Evolutionary conservation across 2,329 filamentous ascomycete species (phyloP).

Genomic region (Xylariaceae sp.): DNA sequence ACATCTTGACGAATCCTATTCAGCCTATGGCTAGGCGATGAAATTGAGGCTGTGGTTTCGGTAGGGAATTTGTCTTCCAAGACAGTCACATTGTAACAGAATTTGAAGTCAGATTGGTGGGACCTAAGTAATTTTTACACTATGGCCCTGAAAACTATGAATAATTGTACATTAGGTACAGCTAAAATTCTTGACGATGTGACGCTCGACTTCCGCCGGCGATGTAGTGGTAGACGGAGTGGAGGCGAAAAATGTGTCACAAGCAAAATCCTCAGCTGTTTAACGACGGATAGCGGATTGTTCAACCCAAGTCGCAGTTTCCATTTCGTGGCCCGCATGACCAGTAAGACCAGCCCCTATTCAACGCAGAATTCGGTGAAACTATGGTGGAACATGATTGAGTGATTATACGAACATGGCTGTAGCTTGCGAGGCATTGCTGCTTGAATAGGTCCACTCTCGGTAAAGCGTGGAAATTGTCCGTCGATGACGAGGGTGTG

Average conservation of each 20-base stretch:
- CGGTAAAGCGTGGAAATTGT: neutral
- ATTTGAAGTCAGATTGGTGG: neutral
- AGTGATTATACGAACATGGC: too few relatives aligned
- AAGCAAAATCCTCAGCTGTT: neutral
- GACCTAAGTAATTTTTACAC: neutral
- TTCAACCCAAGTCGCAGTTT: neutral
- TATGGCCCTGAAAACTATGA: neutral
- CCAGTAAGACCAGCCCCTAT: neutral
- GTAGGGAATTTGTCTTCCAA: neutral
- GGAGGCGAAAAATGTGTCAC: constrained; percentile 15
- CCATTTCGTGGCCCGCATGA: neutral
- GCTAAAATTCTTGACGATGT: neutral
- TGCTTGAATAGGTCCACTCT: constrained; percentile 15
- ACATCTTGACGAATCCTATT: neutral
- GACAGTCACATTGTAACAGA: neutral
- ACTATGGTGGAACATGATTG: constrained; percentile 6
- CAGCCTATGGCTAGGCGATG: constrained; percentile 18
- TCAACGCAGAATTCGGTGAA: constrained; percentile 20
- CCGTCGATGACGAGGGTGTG: neutral
- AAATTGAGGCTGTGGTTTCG: neutral
- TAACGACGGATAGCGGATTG: neutral
- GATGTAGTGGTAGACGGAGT: constrained; percentile 6
- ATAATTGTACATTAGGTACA: neutral
- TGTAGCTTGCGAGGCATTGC: neutral
- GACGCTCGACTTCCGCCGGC: neutral